Conservation (phyloP, 2,329 filamentous ascomycete species). For the Alternaria angustiovoidea region DNA sequence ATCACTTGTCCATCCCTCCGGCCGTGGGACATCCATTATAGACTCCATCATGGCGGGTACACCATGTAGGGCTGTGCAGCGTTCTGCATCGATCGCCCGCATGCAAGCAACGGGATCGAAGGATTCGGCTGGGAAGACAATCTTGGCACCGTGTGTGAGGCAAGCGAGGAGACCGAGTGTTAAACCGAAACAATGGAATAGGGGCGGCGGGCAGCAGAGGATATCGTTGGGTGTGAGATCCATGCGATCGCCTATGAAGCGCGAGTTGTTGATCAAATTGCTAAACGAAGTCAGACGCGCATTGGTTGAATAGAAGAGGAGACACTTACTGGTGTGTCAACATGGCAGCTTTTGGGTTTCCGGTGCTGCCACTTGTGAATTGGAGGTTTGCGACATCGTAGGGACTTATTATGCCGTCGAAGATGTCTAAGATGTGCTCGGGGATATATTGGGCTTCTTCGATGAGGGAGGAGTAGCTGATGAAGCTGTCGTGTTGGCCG, state of each 20-base stretch:
- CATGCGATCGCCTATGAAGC: constrained; percentile 72
- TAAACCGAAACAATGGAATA: constrained; percentile 87
- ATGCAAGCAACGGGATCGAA: constrained; percentile 75
- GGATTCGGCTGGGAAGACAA: constrained; percentile 76
- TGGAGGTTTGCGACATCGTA: constrained; percentile 49
- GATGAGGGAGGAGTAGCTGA: constrained; percentile 68
- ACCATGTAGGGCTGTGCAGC: constrained; percentile 75
- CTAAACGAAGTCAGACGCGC: constrained; percentile 22
- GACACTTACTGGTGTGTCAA: constrained; percentile 47
- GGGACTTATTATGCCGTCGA: constrained; percentile 46
- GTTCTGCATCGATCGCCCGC: constrained; percentile 63
- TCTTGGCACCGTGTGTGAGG: constrained; percentile 77
- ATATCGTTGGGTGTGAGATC: constrained; percentile 69
- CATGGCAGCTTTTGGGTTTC: constrained; percentile 51
- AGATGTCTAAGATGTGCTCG: constrained; percentile 46
- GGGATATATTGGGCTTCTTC: constrained; percentile 39
- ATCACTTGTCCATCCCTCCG: constrained; percentile 51
- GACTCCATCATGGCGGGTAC: constrained; percentile 87
- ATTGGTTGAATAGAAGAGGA: neutral
- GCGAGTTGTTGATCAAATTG: constrained; percentile 52
- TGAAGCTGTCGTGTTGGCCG: constrained; percentile 57
- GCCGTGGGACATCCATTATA: constrained; percentile 60
- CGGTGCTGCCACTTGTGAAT: constrained; percentile 51
- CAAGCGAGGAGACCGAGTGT: constrained; percentile 77
- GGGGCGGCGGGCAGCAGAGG: constrained; percentile 81